These are phyloP conservation scores for Fusarium cicatricum DNA, from an alignment of 2,329 filamentous ascomycete species.

Conservation along the genomic window DNA sequence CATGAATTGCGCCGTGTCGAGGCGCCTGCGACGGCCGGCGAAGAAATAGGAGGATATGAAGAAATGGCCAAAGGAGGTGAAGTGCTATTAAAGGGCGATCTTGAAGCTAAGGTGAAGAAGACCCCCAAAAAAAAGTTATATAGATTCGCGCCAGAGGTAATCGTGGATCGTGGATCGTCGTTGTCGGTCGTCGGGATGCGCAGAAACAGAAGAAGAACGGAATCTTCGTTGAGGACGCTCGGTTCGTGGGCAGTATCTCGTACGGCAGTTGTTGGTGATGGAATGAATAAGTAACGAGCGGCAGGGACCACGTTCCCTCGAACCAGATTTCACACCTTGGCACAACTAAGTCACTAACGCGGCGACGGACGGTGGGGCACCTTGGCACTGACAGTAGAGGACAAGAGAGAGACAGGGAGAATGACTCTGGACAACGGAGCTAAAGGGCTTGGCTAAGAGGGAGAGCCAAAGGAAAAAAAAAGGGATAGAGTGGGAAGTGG, in stretches of 20 bases:
- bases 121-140: slow-evolving; percentile 16
- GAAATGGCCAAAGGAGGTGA: slow-evolving; percentile 16
- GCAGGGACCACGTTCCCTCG: slow-evolving; percentile 42
- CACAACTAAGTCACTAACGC: slow-evolving; percentile 36
- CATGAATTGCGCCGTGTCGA: slow-evolving; percentile 42
- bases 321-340: slow-evolving; percentile 28
- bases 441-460: slow-evolving; percentile 26
- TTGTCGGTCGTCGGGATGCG: slow-evolving; percentile 26
- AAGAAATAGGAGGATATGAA: slow-evolving; percentile 26
- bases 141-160: slow-evolving; percentile 14
- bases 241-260: slow-evolving; percentile 26
- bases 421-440: slow-evolving; percentile 13
- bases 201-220: background rate
- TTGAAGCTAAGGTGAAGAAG: slow-evolving; percentile 15
- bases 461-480: slow-evolving; percentile 7
- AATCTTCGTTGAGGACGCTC: background rate
- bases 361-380: slow-evolving; percentile 36
- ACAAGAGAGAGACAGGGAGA: slow-evolving; percentile 7
- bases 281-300: slow-evolving; percentile 36
- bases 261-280: too few relatives aligned
- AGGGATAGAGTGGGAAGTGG: slow-evolving; percentile 12
- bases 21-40: slow-evolving; percentile 35
- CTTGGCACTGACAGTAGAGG: slow-evolving; percentile 23
- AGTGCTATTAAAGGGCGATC: slow-evolving; percentile 21
- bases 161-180: slow-evolving; percentile 29